Base-by-base conservation (phyloP, 1,284 basidiomycete genomes). In the Athelia psychrophila region DNA sequence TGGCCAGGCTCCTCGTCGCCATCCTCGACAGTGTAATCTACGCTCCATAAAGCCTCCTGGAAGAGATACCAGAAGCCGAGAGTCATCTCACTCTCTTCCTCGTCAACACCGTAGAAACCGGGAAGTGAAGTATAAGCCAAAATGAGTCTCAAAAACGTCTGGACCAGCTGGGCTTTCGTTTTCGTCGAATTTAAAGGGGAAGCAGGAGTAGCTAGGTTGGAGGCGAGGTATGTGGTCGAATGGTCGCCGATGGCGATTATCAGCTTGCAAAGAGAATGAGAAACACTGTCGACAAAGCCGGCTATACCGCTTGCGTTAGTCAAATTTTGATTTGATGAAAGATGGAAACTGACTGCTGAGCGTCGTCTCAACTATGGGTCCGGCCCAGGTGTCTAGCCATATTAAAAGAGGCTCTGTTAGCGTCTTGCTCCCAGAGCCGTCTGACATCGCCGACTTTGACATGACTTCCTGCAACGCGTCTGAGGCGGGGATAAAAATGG, bases 51-150 rank as follows among this genome's bases (percentile, higher is more conserved):
- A 1, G 90, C 83, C 66, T 96, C 93, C 67, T 95, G 93, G 53
- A 95, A 81, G 23, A 91, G 73, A 56, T 92, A 93, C 86, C 93
- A 96, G 59, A 94, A 93, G 0, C 83, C 83, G 2, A 95, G 77
- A 1, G 88, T 90, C 75, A 91, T 81, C 73, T 94, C 91, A 60
- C 88, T 92, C 61, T 91, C 84, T 49, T 91, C 86, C 63, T 95
- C 93, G 50, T 94, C 91, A 0, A 82, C 78, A 1, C 88, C 87
- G 59, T 86, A 91, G 56, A 80, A 83, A 1, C 91, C 91, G 1
- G 84, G 80, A 27, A 91, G 77, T 1, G 83, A 85, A 0, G 90
- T 92, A 57, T 90, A 87, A 8, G 83, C 77, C n/a, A 95, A 69
- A 23, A 93, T 66, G 6, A 89, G 69, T 2, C 79, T 76, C 3